These are phyloP conservation scores for Ustilago sp. DNA, from an alignment of 1,284 basidiomycete genomes.

Conservation along the genomic window DNA sequence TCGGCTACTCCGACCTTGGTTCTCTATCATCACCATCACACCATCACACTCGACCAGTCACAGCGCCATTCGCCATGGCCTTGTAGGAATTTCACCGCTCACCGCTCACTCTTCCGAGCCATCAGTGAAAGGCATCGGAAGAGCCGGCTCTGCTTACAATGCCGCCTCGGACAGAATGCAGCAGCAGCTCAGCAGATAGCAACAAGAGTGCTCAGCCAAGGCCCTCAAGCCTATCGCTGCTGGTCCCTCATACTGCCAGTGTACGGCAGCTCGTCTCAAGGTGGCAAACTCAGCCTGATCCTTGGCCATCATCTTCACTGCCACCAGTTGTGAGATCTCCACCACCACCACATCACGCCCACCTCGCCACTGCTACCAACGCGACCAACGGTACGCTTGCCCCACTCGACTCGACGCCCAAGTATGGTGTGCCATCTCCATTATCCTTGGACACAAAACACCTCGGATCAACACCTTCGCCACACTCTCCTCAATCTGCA, in stretches of 20 bases:
- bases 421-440: constrained; percentile 33
- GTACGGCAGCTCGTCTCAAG: constrained; percentile 44
- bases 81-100: background rate
- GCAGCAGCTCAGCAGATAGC: background rate
- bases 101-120: constrained; percentile 10
- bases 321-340: constrained; percentile 1
- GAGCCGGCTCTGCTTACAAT: constrained; percentile 8
- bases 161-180: constrained; percentile 15
- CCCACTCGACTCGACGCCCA: constrained; percentile 50
- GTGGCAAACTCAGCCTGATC: constrained; percentile 30
- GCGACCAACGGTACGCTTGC: constrained; percentile 43
- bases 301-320: background rate
- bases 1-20: background rate
- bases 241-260: constrained; percentile 30
- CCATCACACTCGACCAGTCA: background rate
- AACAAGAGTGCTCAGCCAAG: constrained; percentile 16
- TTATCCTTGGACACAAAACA: background rate
- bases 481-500: background rate
- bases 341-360: constrained; percentile 12
- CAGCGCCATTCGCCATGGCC: constrained; percentile 15
- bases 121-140: constrained; percentile 8
- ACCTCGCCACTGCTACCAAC: constrained; percentile 21
- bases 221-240: constrained; percentile 32
- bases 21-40: constrained; percentile 2
- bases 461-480: background rate